phyloP scores from a whole-genome alignment of 805 yeast species.

The Millerozyma acaciae region DNA sequence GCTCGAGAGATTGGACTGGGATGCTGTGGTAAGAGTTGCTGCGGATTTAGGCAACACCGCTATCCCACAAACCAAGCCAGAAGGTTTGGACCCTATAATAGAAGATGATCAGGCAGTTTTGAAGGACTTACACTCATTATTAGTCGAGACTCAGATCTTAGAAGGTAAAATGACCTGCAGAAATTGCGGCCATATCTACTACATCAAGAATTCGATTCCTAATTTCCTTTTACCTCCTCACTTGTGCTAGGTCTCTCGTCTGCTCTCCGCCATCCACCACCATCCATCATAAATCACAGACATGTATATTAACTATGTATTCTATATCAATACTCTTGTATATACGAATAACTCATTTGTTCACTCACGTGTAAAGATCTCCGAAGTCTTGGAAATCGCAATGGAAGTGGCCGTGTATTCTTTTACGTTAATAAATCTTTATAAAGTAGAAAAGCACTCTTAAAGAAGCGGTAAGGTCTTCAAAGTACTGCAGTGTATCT shows the following conservation, averaged over 20 bases:
- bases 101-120: slow-evolving; percentile 54
- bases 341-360: too few species aligned
- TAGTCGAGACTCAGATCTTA: slow-evolving; percentile 78
- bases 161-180: slow-evolving; percentile 90
- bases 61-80: slow-evolving; percentile 62
- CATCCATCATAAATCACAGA: too few species aligned
- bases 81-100: slow-evolving; percentile 47
- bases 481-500: too few species aligned
- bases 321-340: too few species aligned
- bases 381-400: too few species aligned
- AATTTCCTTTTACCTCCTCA: slow-evolving; percentile 94
- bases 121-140: slow-evolving; percentile 69
- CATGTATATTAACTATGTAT: too few species aligned
- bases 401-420: too few species aligned
- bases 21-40: slow-evolving; percentile 75
- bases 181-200: slow-evolving; percentile 82
- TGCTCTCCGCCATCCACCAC: too few species aligned
- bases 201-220: slow-evolving; percentile 90
- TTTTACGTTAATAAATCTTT: too few species aligned
- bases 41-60: slow-evolving; percentile 58
- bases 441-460: too few species aligned
- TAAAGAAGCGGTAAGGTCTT: too few species aligned
- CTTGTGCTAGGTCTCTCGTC: slow-evolving; percentile 63
- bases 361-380: too few species aligned
- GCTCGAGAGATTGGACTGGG: slow-evolving; percentile 84